These are phyloP conservation scores for Malbranchea zuffiana DNA, from an alignment of 2,329 filamentous ascomycete genomes.

Conservation along the genomic window DNA sequence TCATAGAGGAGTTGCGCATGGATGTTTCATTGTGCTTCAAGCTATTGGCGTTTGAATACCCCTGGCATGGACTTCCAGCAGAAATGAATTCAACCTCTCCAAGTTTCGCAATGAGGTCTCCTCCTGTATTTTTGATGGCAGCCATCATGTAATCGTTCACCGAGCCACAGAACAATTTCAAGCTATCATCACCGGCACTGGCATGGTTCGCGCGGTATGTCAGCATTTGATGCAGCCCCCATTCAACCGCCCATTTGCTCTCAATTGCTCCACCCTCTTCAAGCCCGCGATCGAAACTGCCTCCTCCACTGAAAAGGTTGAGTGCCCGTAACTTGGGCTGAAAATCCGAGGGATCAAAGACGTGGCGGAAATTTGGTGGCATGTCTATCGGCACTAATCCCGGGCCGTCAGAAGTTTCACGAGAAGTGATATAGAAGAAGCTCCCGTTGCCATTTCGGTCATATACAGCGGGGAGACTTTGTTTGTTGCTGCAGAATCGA, in stretches of 20 bases:
- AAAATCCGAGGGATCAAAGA: slow-evolving; percentile 39
- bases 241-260: slow-evolving; percentile 60
- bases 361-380: slow-evolving; percentile 39
- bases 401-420: slow-evolving; percentile 17
- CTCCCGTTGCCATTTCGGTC: slow-evolving; percentile 54
- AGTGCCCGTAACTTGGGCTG: slow-evolving; percentile 45
- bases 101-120: slow-evolving; percentile 41
- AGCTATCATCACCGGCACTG: slow-evolving; percentile 22
- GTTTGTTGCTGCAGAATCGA: slow-evolving; percentile 39
- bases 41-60: slow-evolving; percentile 56
- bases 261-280: slow-evolving; percentile 58
- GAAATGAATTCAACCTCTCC: slow-evolving; percentile 59
- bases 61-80: slow-evolving; percentile 67
- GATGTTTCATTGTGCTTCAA: slow-evolving; percentile 46
- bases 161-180: slow-evolving; percentile 56
- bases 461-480: slow-evolving; percentile 51
- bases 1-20: slow-evolving; percentile 61
- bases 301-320: slow-evolving; percentile 67
- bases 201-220: slow-evolving; percentile 60
- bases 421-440: slow-evolving; percentile 51
- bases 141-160: slow-evolving; percentile 55
- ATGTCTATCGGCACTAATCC: slow-evolving; percentile 15
- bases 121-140: slow-evolving; percentile 44
- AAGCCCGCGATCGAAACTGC: slow-evolving; percentile 64
- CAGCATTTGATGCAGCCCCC: slow-evolving; percentile 52